Conservation (phyloP, 2,329 filamentous ascomycete genomes). For the Verticillium albo-atrum region DNA sequence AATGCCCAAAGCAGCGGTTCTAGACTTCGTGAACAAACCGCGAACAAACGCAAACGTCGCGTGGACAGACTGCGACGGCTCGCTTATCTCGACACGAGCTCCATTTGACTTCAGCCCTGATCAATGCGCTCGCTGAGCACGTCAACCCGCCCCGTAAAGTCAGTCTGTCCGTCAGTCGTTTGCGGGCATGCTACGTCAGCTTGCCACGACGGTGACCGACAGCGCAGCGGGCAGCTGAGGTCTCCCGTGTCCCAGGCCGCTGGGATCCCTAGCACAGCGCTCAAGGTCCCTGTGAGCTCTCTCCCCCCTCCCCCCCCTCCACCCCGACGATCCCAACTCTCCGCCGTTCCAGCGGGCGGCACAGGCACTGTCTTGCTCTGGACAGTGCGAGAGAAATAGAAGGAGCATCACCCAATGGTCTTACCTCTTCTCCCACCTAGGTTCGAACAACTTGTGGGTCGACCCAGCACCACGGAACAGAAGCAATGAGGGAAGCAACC, state of each 20-base stretch:
- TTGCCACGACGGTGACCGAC: neutral
- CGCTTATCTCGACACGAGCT: neutral
- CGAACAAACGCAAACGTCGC: neutral
- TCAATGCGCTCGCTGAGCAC: neutral
- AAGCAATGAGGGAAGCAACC: neutral
- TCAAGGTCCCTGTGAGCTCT: neutral
- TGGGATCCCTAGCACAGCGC: neutral
- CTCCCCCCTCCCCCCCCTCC: no score
- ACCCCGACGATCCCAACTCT: neutral
- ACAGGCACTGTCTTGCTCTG: no score
- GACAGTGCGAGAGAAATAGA: no score
- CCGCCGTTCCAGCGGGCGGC: neutral
- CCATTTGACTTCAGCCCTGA: neutral
- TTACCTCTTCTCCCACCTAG: no score
- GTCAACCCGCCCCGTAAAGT: neutral
- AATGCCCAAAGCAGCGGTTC: neutral
- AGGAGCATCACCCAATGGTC: no score
- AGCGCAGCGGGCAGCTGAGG: neutral
- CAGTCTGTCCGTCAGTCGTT: neutral
- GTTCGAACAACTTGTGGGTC: neutral
- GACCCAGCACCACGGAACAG: neutral
- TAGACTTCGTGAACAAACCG: no score
- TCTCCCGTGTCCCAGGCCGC: neutral
- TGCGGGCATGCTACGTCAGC: neutral
- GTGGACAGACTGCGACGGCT: neutral